Conservation (phyloP, 2,329 filamentous ascomycete genomes). For the Diaporthe sp. region DNA sequence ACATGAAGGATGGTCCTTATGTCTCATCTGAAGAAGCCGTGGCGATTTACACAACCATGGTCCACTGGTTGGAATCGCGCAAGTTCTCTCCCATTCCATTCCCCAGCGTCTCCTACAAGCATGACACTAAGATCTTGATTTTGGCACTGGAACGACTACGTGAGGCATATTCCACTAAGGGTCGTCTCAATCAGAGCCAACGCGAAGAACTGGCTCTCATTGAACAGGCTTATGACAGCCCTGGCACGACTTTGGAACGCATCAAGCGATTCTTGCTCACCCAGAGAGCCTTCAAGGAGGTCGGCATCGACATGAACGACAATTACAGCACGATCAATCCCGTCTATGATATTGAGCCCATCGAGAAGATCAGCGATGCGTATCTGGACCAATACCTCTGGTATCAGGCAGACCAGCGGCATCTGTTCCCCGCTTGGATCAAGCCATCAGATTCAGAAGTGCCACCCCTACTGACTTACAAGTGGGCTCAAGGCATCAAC, state of each 20-base stretch:
- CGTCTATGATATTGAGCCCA: constrained; percentile 98
- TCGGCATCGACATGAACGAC: constrained; percentile 99
- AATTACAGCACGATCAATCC: constrained; percentile 99
- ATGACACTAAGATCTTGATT: constrained; percentile 99
- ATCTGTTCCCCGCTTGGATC: constrained; percentile 98
- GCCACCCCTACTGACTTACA: constrained; percentile 93
- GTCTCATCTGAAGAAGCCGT: constrained; percentile 99
- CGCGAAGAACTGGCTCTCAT: constrained; percentile 97
- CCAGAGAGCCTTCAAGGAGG: constrained; percentile 98
- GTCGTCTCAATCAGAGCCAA: constrained; percentile 95
- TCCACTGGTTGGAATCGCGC: constrained; percentile 97
- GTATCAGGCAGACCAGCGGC: constrained; percentile 98
- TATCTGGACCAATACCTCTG: constrained; percentile 99
- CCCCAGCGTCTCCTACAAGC: constrained; percentile 98
- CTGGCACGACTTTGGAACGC: constrained; percentile 92
- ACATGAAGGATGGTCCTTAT: constrained; percentile 99
- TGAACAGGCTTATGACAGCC: constrained; percentile 98
- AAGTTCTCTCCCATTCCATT: constrained; percentile 99
- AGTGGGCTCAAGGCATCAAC: constrained; percentile 99
- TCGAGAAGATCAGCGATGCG: constrained; percentile 99
- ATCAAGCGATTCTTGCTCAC: constrained; percentile 99
- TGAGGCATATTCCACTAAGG: constrained; percentile 98
- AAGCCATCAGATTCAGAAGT: constrained; percentile 99
- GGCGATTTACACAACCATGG: constrained; percentile 98
- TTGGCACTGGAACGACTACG: constrained; percentile 92